phyloP scores from a whole-genome alignment of 176 grass and related monocot species.

The Aegilops bicornis region DNA sequence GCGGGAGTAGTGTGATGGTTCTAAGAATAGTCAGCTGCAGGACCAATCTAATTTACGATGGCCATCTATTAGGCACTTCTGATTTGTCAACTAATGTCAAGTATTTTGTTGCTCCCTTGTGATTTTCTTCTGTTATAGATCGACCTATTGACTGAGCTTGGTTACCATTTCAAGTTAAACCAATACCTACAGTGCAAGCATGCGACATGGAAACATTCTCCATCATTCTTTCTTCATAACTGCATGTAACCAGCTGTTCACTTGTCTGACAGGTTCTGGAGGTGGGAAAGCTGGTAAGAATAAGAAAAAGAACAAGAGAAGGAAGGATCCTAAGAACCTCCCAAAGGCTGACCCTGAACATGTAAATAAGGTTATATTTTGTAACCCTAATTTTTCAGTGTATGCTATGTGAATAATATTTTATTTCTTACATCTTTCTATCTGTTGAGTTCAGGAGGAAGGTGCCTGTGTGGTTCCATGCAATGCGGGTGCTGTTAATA shows the following conservation, averaged over 20 bases:
- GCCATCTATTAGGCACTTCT: neutral
- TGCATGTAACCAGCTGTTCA: conserved; percentile 29
- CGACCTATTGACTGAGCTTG: neutral
- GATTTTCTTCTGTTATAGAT: conserved; percentile 2
- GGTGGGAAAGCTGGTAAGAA: conserved; percentile 67
- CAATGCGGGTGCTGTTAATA: conserved; percentile 47
- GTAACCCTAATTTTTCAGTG: neutral
- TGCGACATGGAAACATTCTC: neutral
- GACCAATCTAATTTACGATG: neutral
- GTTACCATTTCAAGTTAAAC: conserved; percentile 14
- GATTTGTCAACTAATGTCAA: neutral
- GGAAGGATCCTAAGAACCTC: conserved; percentile 71
- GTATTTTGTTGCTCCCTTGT: neutral
- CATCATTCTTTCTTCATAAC: neutral
- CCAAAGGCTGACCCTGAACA: conserved; percentile 45
- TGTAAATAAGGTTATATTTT: conserved; percentile 57
- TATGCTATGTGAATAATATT: conserved; percentile 16
- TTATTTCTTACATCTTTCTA: conserved; percentile 30
- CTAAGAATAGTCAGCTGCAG: neutral
- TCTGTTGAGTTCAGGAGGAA: conserved; percentile 50
- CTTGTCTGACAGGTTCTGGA: conserved; percentile 71
- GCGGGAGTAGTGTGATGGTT: neutral
- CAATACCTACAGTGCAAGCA: conserved; percentile 14
- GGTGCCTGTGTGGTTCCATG: conserved; percentile 24
- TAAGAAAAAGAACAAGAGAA: conserved; percentile 96